These are phyloP conservation scores for Phyllosticta paracitricarpa DNA, from an alignment of 2,329 filamentous ascomycete species.

Conservation along the genomic window DNA sequence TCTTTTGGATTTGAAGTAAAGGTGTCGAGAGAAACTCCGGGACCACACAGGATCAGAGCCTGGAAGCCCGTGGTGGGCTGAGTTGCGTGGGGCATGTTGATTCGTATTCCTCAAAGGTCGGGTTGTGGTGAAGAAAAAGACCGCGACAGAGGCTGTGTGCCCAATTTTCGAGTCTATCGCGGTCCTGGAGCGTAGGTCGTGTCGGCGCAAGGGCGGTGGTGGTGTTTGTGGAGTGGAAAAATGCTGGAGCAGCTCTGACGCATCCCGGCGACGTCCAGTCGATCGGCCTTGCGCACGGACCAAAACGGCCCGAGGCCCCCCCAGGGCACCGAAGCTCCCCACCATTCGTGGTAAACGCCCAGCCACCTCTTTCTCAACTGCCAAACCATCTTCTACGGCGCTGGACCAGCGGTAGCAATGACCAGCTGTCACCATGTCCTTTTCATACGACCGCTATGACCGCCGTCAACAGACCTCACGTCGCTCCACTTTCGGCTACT, in stretches of 20 bases:
- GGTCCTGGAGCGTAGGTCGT: neutral
- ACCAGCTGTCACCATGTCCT: slow-evolving; percentile 20
- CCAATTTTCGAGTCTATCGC: neutral
- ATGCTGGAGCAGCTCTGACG: neutral
- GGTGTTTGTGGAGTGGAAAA: neutral
- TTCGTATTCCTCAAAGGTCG: neutral
- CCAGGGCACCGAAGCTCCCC: neutral
- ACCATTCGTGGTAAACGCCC: neutral
- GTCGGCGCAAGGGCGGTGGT: neutral
- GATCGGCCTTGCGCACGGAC: neutral
- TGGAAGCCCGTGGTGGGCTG: slow-evolving; percentile 70
- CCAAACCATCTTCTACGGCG: neutral
- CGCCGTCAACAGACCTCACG: slow-evolving; percentile 42
- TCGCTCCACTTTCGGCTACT: slow-evolving; percentile 60
- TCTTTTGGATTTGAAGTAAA: slow-evolving; percentile 74
- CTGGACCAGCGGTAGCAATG: neutral
- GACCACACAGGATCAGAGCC: slow-evolving; percentile 73
- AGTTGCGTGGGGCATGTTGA: slow-evolving; percentile 62
- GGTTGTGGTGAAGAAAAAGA: neutral
- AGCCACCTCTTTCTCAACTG: neutral
- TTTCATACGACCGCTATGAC: slow-evolving; percentile 51
- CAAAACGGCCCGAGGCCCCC: neutral
- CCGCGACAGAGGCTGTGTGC: neutral
- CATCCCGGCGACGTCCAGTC: neutral
- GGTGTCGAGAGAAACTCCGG: slow-evolving; percentile 70